Conservation (phyloP, 495 filamentous ascomycete genomes). For the Tetracladium setigerum region DNA sequence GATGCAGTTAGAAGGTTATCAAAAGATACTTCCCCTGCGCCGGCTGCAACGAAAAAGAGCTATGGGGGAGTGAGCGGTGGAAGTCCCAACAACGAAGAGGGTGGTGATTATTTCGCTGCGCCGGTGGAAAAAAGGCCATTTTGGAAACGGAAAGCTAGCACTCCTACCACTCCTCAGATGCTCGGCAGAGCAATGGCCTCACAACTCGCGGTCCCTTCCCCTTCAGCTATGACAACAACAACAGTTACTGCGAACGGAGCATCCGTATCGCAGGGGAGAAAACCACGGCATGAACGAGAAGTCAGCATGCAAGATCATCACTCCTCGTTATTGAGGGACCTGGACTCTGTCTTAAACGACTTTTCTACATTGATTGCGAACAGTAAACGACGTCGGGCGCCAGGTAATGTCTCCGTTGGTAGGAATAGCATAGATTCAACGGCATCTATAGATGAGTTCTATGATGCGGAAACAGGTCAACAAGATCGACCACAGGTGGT, state of each 20-base stretch:
- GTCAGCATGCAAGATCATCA: conserved; percentile 67
- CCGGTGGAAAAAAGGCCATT: conserved; percentile 52
- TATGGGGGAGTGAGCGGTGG: conserved; percentile 10
- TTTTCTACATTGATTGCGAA: conserved; percentile 69
- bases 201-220: conserved; percentile 53
- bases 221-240: conserved; percentile 28
- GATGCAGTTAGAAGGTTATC: conserved; percentile 82
- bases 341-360: conserved; percentile 74
- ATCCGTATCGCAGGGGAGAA: conserved; percentile 10
- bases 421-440: conserved; percentile 77
- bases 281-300: conserved; percentile 30
- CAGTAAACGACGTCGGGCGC: conserved; percentile 69
- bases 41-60: conserved; percentile 18
- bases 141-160: conserved; percentile 83
- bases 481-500: conserved; percentile 57
- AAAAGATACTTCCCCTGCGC: conserved; percentile 50
- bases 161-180: conserved; percentile 29
- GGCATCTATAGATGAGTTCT: conserved; percentile 75
- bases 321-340: conserved; percentile 67
- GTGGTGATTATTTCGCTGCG: conserved; percentile 36
- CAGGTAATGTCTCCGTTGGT: conserved; percentile 41
- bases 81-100: conserved; percentile 25
- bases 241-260: conserved; percentile 27
- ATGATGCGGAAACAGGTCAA: conserved; percentile 76
- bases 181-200: conserved; percentile 40